Evolutionary conservation across 139 green algal species (phyloP).

Genomic region (Trebouxia sp.): DNA sequence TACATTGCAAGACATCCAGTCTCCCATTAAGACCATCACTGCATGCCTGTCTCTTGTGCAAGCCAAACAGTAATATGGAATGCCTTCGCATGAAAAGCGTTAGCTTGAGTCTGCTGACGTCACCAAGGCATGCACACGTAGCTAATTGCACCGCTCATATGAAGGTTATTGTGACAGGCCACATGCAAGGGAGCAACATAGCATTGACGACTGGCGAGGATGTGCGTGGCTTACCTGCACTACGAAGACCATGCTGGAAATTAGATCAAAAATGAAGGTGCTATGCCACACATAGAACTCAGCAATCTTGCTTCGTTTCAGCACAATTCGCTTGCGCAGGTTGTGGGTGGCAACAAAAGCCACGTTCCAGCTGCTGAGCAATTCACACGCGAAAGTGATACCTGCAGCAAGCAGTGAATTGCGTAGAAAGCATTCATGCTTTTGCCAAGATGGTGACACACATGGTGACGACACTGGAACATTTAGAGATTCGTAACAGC

Average conservation of each 20-base stretch:
- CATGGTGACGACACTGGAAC: background rate
- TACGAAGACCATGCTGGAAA: slow-evolving; percentile 31
- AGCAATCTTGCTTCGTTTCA: slow-evolving; percentile 37
- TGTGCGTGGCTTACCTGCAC: no score
- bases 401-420: background rate
- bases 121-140: no score
- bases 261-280: slow-evolving; percentile 36
- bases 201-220: no score
- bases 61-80: no score
- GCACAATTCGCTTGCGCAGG: slow-evolving; percentile 43
- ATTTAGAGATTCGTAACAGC: background rate
- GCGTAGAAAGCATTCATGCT: background rate
- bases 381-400: background rate
- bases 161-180: no score
- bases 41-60: no score
- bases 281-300: slow-evolving; percentile 42
- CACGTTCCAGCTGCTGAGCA: slow-evolving; percentile 38
- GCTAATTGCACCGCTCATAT: no score
- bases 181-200: no score
- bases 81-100: no score
- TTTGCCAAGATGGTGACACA: background rate
- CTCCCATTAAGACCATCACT: no score
- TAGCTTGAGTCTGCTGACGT: no score
- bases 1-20: no score
- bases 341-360: slow-evolving; percentile 52